Conservation (phyloP, 1,284 basidiomycete species). For the Naganishia sp. region DNA sequence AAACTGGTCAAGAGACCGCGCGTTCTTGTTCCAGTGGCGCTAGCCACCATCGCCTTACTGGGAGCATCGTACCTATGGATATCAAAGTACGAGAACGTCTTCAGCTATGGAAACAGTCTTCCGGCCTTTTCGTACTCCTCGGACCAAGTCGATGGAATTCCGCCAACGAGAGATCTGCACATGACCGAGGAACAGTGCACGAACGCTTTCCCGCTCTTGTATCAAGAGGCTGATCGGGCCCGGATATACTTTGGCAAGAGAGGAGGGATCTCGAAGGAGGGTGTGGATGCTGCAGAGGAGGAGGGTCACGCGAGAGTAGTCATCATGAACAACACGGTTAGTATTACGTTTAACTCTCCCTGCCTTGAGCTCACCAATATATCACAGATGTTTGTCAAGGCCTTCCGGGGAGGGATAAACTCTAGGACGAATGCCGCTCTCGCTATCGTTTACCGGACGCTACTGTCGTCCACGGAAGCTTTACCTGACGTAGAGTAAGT, state of each 20-base stretch:
- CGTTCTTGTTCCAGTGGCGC: neutral
- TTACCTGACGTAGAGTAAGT: slow-evolving; percentile 48
- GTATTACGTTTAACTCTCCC: slow-evolving; percentile 12
- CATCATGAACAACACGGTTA: slow-evolving; percentile 47
- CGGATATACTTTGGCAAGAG: slow-evolving; percentile 37
- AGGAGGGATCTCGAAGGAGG: slow-evolving; percentile 43
- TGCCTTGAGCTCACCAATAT: neutral
- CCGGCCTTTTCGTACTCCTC: neutral
- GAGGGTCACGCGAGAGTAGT: slow-evolving; percentile 44
- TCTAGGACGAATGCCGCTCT: slow-evolving; percentile 42
- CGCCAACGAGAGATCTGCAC: slow-evolving; percentile 35
- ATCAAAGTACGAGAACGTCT: too few species aligned
- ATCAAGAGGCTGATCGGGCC: slow-evolving; percentile 48
- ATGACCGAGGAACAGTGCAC: slow-evolving; percentile 43
- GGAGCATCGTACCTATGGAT: neutral
- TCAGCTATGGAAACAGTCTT: too few species aligned
- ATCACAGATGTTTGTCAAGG: slow-evolving; percentile 47
- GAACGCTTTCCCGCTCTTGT: slow-evolving; percentile 43
- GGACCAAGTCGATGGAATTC: neutral
- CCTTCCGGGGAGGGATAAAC: slow-evolving; percentile 42
- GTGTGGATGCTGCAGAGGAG: slow-evolving; percentile 46
- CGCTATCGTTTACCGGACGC: slow-evolving; percentile 41
- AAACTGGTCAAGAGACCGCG: slow-evolving; percentile 13
- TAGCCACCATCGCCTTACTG: slow-evolving; percentile 6
- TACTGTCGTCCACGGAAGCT: slow-evolving; percentile 44